Percentiles rank a stretch among this genome's conserved stretches.
phyloP scores from a whole-genome alignment of 1,284 basidiomycete species.

The Boletus semigastroideus region DNA sequence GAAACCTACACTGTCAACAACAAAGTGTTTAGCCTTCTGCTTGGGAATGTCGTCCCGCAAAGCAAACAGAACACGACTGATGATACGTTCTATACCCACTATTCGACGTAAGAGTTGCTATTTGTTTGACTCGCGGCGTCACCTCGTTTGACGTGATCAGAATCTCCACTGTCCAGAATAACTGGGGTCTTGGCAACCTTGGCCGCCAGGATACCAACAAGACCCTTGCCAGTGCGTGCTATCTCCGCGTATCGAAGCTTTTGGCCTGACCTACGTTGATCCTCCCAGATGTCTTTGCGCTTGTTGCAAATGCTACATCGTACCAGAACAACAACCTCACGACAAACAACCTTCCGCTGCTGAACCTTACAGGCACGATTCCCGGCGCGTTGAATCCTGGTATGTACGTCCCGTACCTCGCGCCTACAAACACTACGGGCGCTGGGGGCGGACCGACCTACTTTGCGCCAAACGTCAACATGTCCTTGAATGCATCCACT shows the following conservation, averaged over 20 bases:
- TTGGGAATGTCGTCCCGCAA: constrained; percentile 53
- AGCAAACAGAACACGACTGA: constrained; percentile 48
- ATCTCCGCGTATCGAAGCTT: background rate
- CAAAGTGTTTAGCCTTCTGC: constrained; percentile 45
- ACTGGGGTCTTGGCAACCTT: constrained; percentile 63
- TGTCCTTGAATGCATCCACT: constrained; percentile 32
- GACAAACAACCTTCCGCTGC: constrained; percentile 26
- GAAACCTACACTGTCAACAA: constrained; percentile 51
- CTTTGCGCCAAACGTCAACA: constrained; percentile 36
- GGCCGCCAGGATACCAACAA: constrained; percentile 58
- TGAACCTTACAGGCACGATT: constrained; percentile 33
- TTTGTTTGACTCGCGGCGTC: background rate
- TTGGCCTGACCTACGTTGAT: background rate
- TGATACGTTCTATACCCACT: constrained; percentile 64
- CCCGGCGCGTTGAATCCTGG: constrained; percentile 37
- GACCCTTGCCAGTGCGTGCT: constrained; percentile 30
- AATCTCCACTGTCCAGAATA: constrained; percentile 60
- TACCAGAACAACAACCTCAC: constrained; percentile 37
- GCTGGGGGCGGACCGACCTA: constrained; percentile 44
- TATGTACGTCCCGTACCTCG: constrained; percentile 42
- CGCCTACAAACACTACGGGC: constrained; percentile 37
- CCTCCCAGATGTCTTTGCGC: constrained; percentile 46
- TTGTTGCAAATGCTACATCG: constrained; percentile 42
- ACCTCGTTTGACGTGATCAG: constrained; percentile 17
- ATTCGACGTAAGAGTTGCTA: constrained; percentile 41